Evolutionary conservation across 2,329 filamentous ascomycete genomes (phyloP), one percentile per base, ranked within the genome.

Genomic region (Claviceps cyperi): DNA sequence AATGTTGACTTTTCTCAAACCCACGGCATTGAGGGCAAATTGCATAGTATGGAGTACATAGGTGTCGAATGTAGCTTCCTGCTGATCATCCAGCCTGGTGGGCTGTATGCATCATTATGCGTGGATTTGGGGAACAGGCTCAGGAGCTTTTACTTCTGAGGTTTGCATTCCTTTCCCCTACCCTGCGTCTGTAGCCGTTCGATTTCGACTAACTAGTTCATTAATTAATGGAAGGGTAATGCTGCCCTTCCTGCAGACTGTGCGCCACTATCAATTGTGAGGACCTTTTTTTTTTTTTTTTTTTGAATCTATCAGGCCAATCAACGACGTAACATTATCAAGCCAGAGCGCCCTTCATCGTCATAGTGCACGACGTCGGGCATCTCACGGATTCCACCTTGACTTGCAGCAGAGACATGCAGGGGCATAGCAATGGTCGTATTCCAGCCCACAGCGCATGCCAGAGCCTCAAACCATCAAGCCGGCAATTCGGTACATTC

Each of bases 321-420:
- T 40, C 36, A 24, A n/a, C 21, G 35, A 17, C 35, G n/a, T 32
- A 46, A 15, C n/a, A n/a, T 2, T 38, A 47, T 15, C 7, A 19
- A 47, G 22, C 15, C 22, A 47, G 46, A 46, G 17, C 32, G 22
- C 17, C 44, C 32, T 46, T 46, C 24, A 4, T 40, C 36, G 36
- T 17, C n/a, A 14, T 17, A 8, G 21, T 41, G 17, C 21, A 5
- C 39, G 24, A 48, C 17, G 13, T 43, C 47, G 5, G 15, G 39
- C 39, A 19, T 24, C 32, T 32, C 38, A 40, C 28, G 19, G 36
- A 6, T 24, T 37, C 38, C 47, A 43, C 50, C 48, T 48, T 44
- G 50, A 50, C 50, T 40, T 50, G 48, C 52, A 52, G 28, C 46
- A 51, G 53, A 52, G 53, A 53, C 53, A 55, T 52, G 53, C 53